Conservation (phyloP, 228 moss, liverwort and hornwort species). For the Sphagnum magellanicum region DNA sequence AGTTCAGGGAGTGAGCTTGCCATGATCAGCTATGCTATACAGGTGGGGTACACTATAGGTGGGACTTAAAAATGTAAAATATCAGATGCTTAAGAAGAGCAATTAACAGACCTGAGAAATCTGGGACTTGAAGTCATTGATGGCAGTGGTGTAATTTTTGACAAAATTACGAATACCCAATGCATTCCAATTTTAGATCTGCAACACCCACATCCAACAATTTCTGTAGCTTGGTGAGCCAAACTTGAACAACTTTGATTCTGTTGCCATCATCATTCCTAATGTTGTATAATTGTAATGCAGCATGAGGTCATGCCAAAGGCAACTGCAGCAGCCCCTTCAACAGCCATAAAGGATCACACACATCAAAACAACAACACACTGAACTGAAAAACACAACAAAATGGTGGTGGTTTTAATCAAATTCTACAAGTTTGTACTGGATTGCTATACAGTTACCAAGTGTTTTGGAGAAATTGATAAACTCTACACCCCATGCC, state of each 20-base stretch:
- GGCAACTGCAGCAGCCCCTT: too few relatives aligned
- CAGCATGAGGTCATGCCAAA: conserved; percentile 1
- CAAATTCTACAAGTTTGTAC: too few relatives aligned
- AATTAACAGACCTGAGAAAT: conserved; percentile 40
- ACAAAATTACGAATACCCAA: conserved; percentile 65
- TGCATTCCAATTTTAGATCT: conserved; percentile 82
- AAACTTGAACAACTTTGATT: conserved; percentile 47
- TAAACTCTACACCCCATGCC: too few relatives aligned
- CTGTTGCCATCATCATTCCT: conserved; percentile 48
- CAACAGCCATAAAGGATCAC: too few relatives aligned
- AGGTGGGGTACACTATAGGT: background rate
- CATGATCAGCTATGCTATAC: too few relatives aligned
- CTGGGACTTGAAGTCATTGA: conserved; percentile 51
- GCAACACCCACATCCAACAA: conserved; percentile 70
- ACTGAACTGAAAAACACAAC: too few relatives aligned
- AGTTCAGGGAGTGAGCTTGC: background rate
- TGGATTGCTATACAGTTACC: too few relatives aligned
- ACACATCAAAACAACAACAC: too few relatives aligned
- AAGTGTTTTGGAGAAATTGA: too few relatives aligned
- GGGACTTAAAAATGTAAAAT: background rate
- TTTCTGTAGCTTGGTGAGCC: conserved; percentile 46
- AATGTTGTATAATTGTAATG: conserved; percentile 60
- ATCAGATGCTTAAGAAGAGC: background rate
- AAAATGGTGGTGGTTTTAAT: too few relatives aligned
- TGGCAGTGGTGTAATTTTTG: conserved; percentile 34